These are phyloP conservation scores for Mycena vitilis DNA, from an alignment of 768 basidiomycete species.

Conservation along the genomic window DNA sequence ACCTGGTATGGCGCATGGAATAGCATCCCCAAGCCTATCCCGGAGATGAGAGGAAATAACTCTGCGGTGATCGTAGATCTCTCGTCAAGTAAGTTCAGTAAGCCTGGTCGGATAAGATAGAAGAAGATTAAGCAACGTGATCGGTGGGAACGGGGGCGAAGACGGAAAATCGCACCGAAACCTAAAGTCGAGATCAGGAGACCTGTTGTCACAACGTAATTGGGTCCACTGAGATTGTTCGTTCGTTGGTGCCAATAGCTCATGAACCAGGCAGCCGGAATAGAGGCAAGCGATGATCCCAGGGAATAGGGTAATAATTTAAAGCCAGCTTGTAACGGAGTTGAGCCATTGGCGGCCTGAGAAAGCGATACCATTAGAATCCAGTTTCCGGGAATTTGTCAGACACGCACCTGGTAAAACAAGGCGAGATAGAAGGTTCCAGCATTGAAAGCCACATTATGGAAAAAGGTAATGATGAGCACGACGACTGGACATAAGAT, in stretches of 20 bases:
- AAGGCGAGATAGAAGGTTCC: constrained; percentile 90
- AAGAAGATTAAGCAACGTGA: constrained; percentile 37
- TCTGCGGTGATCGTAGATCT: constrained; percentile 58
- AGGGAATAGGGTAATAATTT: constrained; percentile 86
- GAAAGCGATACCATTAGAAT: constrained; percentile 22
- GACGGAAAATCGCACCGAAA: constrained; percentile 64
- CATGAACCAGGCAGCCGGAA: constrained; percentile 89
- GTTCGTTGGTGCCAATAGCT: constrained; percentile 70
- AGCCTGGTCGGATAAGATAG: constrained; percentile 56
- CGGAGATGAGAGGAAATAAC: constrained; percentile 77
- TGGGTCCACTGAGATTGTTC: constrained; percentile 71
- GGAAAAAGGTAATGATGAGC: constrained; percentile 78
- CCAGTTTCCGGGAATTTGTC: constrained; percentile 27
- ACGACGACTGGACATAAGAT: constrained; percentile 62
- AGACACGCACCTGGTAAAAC: constrained; percentile 76
- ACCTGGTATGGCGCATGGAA: constrained; percentile 90
- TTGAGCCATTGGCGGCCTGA: constrained; percentile 76
- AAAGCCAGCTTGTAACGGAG: constrained; percentile 79
- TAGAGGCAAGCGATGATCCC: constrained; percentile 85
- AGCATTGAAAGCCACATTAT: constrained; percentile 85
- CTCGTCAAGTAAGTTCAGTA: constrained; percentile 73
- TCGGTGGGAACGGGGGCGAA: constrained; percentile 20
- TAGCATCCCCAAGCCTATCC: constrained; percentile 83
- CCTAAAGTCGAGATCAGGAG: constrained; percentile 75
- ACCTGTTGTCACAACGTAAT: constrained; percentile 70